These are phyloP conservation scores for Kwoniella europaea DNA, from an alignment of 768 basidiomycete species.

Conservation along the genomic window DNA sequence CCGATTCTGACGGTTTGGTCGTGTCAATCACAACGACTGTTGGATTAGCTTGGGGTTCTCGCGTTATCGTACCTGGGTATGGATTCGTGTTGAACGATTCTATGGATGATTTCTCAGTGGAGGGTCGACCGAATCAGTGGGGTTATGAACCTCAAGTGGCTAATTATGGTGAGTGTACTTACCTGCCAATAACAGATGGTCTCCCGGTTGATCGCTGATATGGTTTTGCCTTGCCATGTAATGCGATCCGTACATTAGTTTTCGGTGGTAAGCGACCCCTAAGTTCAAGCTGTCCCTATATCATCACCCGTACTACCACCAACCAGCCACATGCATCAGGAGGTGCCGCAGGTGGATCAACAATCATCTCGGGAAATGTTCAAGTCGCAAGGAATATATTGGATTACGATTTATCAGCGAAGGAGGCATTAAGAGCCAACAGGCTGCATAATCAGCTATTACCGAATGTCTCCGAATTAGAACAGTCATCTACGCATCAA, in stretches of 20 bases:
- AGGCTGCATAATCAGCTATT: slow-evolving; percentile 51
- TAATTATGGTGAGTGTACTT: slow-evolving; percentile 39
- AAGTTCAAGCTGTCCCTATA: slow-evolving; percentile 52
- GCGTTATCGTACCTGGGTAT: slow-evolving; percentile 45
- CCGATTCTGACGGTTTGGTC: slow-evolving; percentile 44
- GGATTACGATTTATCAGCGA: slow-evolving; percentile 40
- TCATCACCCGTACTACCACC: slow-evolving; percentile 30
- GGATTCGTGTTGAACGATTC: slow-evolving; percentile 52
- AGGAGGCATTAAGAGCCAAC: slow-evolving; percentile 36
- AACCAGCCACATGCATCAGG: slow-evolving; percentile 39
- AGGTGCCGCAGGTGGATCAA: slow-evolving; percentile 49
- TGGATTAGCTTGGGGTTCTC: slow-evolving; percentile 45
- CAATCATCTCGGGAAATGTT: slow-evolving; percentile 48
- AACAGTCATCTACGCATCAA: slow-evolving; percentile 20
- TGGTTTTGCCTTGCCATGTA: slow-evolving; percentile 3
- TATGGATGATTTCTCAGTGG: slow-evolving; percentile 51
- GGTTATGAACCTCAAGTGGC: slow-evolving; percentile 44
- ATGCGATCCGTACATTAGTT: slow-evolving; percentile 17
- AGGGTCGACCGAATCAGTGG: slow-evolving; percentile 40
- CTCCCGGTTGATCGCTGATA: slow-evolving; percentile 36
- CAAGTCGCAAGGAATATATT: slow-evolving; percentile 48
- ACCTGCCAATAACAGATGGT: background rate
- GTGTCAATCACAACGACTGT: slow-evolving; percentile 51
- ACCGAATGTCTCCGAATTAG: slow-evolving; percentile 40
- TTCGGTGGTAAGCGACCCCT: slow-evolving; percentile 44